A percentile compares a stretch with the other conserved stretches of the same genome.
Evolutionary conservation across 345 rosid genomes (phyloP).

Genomic region (Syzygium aqueum): DNA sequence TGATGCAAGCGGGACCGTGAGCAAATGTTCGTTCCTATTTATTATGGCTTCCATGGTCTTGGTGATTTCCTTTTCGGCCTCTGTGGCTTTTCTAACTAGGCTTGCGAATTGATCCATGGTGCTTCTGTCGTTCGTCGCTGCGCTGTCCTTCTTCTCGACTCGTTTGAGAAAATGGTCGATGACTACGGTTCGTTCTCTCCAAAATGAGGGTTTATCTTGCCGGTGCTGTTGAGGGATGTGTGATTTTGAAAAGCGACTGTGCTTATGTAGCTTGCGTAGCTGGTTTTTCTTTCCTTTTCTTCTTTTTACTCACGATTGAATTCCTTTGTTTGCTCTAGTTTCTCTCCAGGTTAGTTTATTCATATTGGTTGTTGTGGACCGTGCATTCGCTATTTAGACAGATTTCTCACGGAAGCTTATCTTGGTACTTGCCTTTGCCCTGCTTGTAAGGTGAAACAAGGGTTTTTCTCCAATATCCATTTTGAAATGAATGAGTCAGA

Average conservation of each 20-base stretch:
- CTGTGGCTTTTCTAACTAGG: not conserved
- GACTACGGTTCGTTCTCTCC: not conserved
- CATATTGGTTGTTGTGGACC: not conserved
- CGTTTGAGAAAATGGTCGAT: not conserved
- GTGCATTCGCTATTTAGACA: not conserved
- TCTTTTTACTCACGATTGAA: not conserved
- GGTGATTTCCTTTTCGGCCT: not conserved
- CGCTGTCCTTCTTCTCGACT: not conserved
- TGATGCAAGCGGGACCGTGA: not conserved
- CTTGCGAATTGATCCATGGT: not conserved
- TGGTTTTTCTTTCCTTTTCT: not conserved
- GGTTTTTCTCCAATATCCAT: not conserved
- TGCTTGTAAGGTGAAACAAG: not conserved
- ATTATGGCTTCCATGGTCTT: not conserved
- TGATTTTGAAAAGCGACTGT: not conserved
- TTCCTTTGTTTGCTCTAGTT: not conserved
- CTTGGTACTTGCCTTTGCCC: not conserved
- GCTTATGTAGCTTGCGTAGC: not conserved
- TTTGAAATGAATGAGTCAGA: not conserved
- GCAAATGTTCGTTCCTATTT: not conserved
- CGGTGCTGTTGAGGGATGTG: not conserved
- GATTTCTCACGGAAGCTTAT: not conserved
- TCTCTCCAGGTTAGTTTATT: not conserved
- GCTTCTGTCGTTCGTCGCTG: not conserved
- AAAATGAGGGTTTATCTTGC: not conserved